Evolutionary conservation across 169 alveolate species (phyloP).

Genomic region (Babesia bovis): DNA sequence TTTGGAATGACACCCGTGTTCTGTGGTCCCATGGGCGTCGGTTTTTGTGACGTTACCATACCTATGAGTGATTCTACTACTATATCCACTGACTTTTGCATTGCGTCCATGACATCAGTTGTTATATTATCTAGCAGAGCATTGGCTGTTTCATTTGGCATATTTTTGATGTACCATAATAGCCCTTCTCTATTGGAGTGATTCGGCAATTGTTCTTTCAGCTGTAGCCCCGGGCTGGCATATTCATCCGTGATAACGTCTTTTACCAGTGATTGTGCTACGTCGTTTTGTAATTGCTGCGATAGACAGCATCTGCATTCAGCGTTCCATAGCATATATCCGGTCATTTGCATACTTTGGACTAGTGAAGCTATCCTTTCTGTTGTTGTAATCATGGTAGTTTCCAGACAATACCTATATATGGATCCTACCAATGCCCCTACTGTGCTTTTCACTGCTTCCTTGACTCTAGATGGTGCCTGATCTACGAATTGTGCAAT

Average conservation of each 20-base stretch:
- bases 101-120: constrained; percentile 77
- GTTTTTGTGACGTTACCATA: constrained; percentile 14
- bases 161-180: constrained; percentile 68
- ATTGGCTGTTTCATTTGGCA: constrained; percentile 74
- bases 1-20: constrained; percentile 27
- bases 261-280: not conserved
- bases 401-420: constrained; percentile 76
- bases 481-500: constrained; percentile 65
- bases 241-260: not conserved
- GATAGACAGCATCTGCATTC: constrained; percentile 76
- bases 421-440: constrained; percentile 75
- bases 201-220: constrained; percentile 3
- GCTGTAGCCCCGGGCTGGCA: not conserved
- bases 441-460: constrained; percentile 81
- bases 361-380: constrained; percentile 74
- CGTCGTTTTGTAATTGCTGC: constrained; percentile 41
- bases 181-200: constrained; percentile 62
- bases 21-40: constrained; percentile 13
- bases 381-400: constrained; percentile 78
- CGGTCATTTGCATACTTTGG: constrained; percentile 76
- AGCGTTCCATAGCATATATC: constrained; percentile 82
- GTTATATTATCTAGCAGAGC: constrained; percentile 75
- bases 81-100: constrained; percentile 69
- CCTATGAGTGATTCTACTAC: constrained; percentile 74
- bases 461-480: constrained; percentile 77